Evolutionary conservation across 2,329 filamentous ascomycete genomes (phyloP), one percentile per base, ranked within the genome.

Genomic region (Hymenoscyphus infarciens): DNA sequence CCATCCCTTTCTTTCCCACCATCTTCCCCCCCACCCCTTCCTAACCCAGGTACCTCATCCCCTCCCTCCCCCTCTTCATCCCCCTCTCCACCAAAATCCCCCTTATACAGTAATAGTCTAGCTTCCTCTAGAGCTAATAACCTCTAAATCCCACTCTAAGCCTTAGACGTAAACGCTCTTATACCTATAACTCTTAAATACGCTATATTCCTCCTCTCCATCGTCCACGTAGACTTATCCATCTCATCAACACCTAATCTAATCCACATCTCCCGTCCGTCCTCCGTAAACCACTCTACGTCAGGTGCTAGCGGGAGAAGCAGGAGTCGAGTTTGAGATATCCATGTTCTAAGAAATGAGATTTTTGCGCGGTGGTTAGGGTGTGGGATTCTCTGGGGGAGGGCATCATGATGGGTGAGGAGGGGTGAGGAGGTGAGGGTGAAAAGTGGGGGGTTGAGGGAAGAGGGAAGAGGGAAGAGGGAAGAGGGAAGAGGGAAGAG

Each of bases 91-190:
- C 6, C 27, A 29, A 3, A 3, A 29, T 29, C 6, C 27, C 27
- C 27, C 3, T 29, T n/a, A n/a, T n/a, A n/a, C n/a, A n/a, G n/a
- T n/a, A n/a, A n/a, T n/a, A n/a, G n/a, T n/a, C n/a, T n/a, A n/a
- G n/a, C n/a, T 29, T 29, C 3, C 27, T 29, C 58, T 16, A 45
- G 45, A 60, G 87, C 87, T 62, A 87, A 82, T 10, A 90, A 80
- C 73, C 87, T 82, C 73, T 83, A 85, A 65, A 90, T 88, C 19
- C 85, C 86, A 0, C 79, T 76, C 87, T 87, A 90, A 2, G 86
- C 87, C 64, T 82, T 83, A 0, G 88, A 87, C 45, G 45, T 19
- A 10, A 49, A 49, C 5, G 13, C 45, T 19, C 45, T 52, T 10
- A 52, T 19, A 52, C 13, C 7, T 0, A 52, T 10, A 52, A 4